Conservation (phyloP, 768 basidiomycete species). For the Chiua virens region DNA sequence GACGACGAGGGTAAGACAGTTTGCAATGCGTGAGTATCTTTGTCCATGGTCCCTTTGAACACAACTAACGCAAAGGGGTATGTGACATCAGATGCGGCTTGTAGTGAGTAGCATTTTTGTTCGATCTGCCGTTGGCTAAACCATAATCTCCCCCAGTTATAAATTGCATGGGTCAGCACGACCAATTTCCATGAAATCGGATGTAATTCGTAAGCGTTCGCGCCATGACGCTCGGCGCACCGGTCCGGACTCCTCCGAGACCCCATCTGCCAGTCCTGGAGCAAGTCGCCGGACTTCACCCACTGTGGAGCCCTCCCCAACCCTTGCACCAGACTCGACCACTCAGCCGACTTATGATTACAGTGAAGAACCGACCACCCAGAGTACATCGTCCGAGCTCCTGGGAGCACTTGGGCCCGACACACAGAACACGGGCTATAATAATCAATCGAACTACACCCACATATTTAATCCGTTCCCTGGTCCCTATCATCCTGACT, state of each 20-base stretch:
- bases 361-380: constrained; percentile 41
- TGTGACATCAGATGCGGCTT: constrained; percentile 61
- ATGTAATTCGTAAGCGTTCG: constrained; percentile 85
- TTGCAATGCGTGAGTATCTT: constrained; percentile 79
- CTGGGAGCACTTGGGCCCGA: constrained; percentile 44
- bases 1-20: constrained; percentile 91
- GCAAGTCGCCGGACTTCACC: constrained; percentile 75
- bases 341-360: constrained; percentile 56
- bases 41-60: constrained; percentile 1
- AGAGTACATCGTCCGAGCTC: constrained; percentile 50
- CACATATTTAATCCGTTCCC: constrained; percentile 52
- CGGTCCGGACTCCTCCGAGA: constrained; percentile 56
- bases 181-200: constrained; percentile 90
- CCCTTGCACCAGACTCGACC: constrained; percentile 69
- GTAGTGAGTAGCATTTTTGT: constrained; percentile 46
- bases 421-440: constrained; percentile 24
- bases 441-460: constrained; percentile 30
- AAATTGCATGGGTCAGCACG: constrained; percentile 84
- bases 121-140: constrained; percentile 7
- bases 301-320: constrained; percentile 57
- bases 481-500: constrained; percentile 76
- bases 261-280: constrained; percentile 73
- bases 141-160: constrained; percentile 42
- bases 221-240: constrained; percentile 73
- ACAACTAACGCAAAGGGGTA: constrained; percentile 10